Conservation (phyloP, 176 grass and related monocot species). For the Aegilops bicornis region DNA sequence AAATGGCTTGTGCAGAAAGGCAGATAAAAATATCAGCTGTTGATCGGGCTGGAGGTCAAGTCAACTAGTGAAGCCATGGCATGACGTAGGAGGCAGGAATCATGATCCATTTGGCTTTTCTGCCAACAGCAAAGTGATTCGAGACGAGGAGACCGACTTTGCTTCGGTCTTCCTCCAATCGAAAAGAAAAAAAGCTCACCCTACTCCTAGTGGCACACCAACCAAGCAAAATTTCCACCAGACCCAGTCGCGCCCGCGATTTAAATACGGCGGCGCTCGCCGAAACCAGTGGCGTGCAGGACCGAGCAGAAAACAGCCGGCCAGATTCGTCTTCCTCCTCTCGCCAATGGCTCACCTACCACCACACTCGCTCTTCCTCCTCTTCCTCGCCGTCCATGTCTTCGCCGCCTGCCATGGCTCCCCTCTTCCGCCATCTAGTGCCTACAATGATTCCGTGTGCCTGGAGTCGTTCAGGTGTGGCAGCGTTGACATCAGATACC, state of each 20-base stretch:
- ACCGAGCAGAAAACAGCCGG: background rate
- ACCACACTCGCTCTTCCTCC: background rate
- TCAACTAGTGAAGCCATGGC: slow-evolving; percentile 23
- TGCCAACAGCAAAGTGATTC: background rate
- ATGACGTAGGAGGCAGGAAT: background rate
- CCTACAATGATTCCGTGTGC: background rate
- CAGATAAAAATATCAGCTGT: background rate
- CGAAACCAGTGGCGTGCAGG: background rate
- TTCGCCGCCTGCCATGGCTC: background rate
- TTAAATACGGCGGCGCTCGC: slow-evolving; percentile 7
- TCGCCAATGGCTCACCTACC: slow-evolving; percentile 27
- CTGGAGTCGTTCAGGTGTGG: background rate
- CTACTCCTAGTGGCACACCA: background rate
- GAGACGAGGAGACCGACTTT: background rate
- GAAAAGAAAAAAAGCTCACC: background rate
- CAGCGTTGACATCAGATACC: background rate
- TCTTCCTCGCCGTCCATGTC: slow-evolving; percentile 12
- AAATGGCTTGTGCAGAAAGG: background rate
- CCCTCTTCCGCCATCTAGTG: background rate
- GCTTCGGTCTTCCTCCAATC: background rate
- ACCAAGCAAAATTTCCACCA: background rate
- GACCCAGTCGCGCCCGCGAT: background rate
- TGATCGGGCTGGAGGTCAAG: slow-evolving; percentile 8
- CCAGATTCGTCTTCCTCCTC: background rate
- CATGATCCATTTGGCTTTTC: background rate